Evolutionary conservation across 805 yeast species (phyloP).

Genomic region (Ogataea corticis): DNA sequence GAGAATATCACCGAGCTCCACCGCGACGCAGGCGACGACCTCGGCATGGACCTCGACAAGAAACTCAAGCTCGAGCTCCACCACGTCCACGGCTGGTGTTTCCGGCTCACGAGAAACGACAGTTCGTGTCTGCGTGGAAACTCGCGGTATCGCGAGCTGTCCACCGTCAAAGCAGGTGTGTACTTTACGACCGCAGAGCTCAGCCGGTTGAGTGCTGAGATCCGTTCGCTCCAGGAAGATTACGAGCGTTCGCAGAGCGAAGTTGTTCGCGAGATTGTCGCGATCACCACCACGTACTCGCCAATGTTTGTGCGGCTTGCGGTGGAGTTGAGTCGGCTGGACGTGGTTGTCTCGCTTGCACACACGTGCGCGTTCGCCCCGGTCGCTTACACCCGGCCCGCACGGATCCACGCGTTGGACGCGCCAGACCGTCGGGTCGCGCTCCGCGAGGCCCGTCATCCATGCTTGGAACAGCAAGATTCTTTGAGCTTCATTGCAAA

Average conservation of each 20-base stretch:
- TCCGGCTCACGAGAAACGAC: constrained; percentile 88
- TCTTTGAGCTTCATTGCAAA: constrained; percentile 89
- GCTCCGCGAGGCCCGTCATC: constrained; percentile 84
- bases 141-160: constrained; percentile 69
- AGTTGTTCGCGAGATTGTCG: constrained; percentile 79
- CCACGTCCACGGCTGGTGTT: constrained; percentile 89
- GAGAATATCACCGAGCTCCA: constrained; percentile 61
- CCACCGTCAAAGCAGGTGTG: constrained; percentile 94
- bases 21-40: constrained; percentile 64
- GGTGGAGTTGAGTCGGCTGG: constrained; percentile 66
- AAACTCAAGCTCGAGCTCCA: constrained; percentile 89
- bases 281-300: constrained; percentile 77
- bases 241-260: constrained; percentile 76
- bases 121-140: constrained; percentile 72
- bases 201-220: constrained; percentile 58
- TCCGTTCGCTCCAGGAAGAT: constrained; percentile 57
- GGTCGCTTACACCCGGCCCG: constrained; percentile 74
- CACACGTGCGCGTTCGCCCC: constrained; percentile 83
- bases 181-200: constrained; percentile 78
- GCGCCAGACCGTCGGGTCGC: constrained; percentile 48
- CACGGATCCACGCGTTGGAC: constrained; percentile 51
- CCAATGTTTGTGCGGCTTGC: constrained; percentile 75
- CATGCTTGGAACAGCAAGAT: constrained; percentile 90
- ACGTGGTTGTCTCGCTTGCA: constrained; percentile 84
- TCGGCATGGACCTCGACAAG: constrained; percentile 81